These are phyloP conservation scores for Smittium culicis DNA, from an alignment of 371 early-diverging fungal species.

Conservation along the genomic window DNA sequence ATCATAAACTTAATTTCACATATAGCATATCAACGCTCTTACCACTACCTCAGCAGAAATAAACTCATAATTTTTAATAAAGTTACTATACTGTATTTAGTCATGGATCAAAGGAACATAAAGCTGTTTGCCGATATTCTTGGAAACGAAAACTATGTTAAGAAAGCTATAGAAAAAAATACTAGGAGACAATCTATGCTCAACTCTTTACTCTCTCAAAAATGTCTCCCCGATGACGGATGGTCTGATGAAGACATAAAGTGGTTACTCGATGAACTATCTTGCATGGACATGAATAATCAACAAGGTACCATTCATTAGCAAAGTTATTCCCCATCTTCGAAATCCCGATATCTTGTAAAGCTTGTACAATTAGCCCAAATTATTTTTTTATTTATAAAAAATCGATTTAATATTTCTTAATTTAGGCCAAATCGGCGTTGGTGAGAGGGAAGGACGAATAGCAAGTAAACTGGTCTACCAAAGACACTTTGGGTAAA, in stretches of 20 bases:
- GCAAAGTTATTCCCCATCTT: too few species aligned
- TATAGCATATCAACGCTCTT: too few species aligned
- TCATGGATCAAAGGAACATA: conserved; percentile 1
- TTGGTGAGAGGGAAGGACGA: conserved; percentile 10
- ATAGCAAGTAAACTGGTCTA: conserved; percentile 1
- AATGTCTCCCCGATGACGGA: conserved; percentile 2
- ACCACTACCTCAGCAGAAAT: too few species aligned
- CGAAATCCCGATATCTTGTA: too few species aligned
- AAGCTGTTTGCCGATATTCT: background rate
- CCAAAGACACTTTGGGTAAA: conserved; percentile 9
- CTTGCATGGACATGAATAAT: conserved; percentile 10
- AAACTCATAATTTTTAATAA: background rate
- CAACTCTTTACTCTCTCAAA: conserved; percentile 4
- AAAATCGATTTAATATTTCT: background rate
- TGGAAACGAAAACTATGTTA: background rate
- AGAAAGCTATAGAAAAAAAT: background rate
- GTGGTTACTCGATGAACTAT: conserved; percentile 6
- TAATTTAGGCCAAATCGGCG: conserved; percentile 2
- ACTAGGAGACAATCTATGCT: background rate
- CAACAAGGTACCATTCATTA: background rate
- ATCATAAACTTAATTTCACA: too few species aligned
- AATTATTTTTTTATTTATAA: background rate
- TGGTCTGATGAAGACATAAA: conserved; percentile 5
- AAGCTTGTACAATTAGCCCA: too few species aligned
- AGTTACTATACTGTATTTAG: too few species aligned